Evolutionary conservation across 2,329 filamentous ascomycete species (phyloP).

Genomic region (Penicillium sp.): DNA sequence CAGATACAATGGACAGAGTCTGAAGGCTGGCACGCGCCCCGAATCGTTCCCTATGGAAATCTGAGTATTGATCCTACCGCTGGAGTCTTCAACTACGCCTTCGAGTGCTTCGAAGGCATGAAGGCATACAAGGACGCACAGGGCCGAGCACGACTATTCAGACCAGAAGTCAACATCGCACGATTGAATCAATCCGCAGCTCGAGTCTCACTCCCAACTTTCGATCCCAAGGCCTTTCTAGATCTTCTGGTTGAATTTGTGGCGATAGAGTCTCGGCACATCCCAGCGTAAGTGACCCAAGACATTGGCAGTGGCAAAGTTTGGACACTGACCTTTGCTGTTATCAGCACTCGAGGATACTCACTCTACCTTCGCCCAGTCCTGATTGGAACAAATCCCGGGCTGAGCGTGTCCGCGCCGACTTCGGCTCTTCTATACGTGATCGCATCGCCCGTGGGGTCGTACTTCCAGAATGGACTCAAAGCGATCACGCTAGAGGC

Average conservation of each 20-base stretch:
- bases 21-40: neutral
- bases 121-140: neutral
- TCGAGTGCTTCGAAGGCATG: neutral
- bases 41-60: neutral
- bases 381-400: neutral
- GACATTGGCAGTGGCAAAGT: neutral
- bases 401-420: neutral
- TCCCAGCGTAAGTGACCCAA: neutral
- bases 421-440: neutral
- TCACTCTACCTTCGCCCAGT: neutral
- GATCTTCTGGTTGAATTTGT: neutral
- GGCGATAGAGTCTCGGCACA: neutral
- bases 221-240: neutral
- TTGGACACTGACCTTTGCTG: neutral
- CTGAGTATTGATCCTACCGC: neutral
- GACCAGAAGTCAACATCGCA: neutral
- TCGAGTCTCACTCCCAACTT: neutral
- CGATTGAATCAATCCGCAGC: neutral
- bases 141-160: neutral
- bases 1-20: neutral
- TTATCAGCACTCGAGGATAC: neutral
- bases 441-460: neutral
- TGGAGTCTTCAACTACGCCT: neutral
- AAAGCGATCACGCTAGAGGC: neutral
- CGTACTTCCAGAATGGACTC: neutral